Base-by-base conservation (phyloP, 306 rosid species). In the Abrus pulchellus region DNA sequence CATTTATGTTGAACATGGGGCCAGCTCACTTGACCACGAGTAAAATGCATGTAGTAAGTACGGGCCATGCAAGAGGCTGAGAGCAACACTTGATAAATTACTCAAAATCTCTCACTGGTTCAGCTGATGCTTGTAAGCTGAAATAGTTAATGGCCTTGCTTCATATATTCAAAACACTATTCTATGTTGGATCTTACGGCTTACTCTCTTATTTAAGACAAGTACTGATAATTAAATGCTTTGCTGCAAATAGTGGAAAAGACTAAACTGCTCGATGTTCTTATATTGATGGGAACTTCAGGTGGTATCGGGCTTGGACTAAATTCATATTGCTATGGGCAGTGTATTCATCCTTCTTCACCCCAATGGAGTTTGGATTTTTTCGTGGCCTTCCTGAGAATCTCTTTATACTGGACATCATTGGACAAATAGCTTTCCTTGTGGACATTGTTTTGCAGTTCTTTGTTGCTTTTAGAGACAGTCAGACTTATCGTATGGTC, bases 311-410 rank as follows among this genome's bases (percentile, higher is more conserved):
- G 11, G 80, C 80, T 65, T 95, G 99, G 99, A 83, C 74, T 56
- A 87, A 90, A 40, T 88, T 95, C 93, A 95, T 95, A 84, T 86
- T 95, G 68, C 1, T 89, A 76, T 95, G 99, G 99, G 99, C 99
- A 82, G 74, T 95, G 63, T 95, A 95, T 85, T 95, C 99, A 28
- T 95, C 99, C 48, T 91, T 93, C 93, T 95, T 95, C 90, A 95
- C 99, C 13, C 99, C 99, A 54, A 62, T 95, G 93, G 99, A 95
- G 85, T 93, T 95, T 36, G 99, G 93, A 33, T 95, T 95, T 67
- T 93, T 92, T 77, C 87, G 99, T 72, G 99, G 99, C 43, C 76
- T 95, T 2, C 86, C 89, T 0, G 81, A 90, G 80, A 86, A 87
- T 66, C 91, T 95, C 57, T 95, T 89, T 38, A 62, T 92, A 41